A percentile compares a stretch with the other conserved stretches of the same genome.
These are phyloP conservation scores for Aspergillus leporis DNA, from an alignment of 495 filamentous ascomycete species.

Conservation along the genomic window DNA sequence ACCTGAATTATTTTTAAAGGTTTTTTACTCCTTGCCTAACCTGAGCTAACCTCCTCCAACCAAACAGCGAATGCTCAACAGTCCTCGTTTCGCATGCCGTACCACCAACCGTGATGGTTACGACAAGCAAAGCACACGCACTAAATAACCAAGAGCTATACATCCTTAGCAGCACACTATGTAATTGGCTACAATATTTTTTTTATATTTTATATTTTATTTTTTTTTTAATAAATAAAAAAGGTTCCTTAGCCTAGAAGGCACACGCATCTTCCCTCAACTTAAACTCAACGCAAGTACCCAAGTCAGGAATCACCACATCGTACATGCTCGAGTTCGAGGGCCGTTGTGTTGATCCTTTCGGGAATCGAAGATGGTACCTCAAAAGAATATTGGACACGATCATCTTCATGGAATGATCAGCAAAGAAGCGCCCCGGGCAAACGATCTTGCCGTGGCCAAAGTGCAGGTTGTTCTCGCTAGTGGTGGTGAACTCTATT, in stretches of 20 bases:
- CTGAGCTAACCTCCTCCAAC: too few species aligned
- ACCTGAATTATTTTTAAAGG: too few species aligned
- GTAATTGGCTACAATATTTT: too few species aligned
- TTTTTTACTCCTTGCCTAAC: too few species aligned
- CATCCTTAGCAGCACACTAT: too few species aligned
- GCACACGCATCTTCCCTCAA: background rate
- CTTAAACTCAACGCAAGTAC: slow-evolving; percentile 3
- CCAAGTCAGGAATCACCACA: slow-evolving; percentile 2
- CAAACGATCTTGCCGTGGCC: slow-evolving; percentile 46
- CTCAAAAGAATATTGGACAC: slow-evolving; percentile 6
- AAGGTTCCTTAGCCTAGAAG: background rate
- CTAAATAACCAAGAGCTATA: too few species aligned
- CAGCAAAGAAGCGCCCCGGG: slow-evolving; percentile 44
- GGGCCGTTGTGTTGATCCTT: background rate
- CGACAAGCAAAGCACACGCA: too few species aligned
- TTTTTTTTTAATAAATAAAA: too few species aligned
- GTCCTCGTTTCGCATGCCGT: too few species aligned
- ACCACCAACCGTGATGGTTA: too few species aligned
- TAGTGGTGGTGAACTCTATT: slow-evolving; percentile 33
- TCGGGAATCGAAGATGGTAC: slow-evolving; percentile 2
- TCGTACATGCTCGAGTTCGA: slow-evolving; percentile 2
- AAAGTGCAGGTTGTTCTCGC: slow-evolving; percentile 29
- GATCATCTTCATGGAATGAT: slow-evolving; percentile 35
- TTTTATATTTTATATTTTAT: too few species aligned
- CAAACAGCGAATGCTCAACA: too few species aligned